Percentiles rank a stretch among this genome's conserved stretches.
Evolutionary conservation across 2,329 filamentous ascomycete species (phyloP).

Genomic region (Pyricularia pennisetigena): DNA sequence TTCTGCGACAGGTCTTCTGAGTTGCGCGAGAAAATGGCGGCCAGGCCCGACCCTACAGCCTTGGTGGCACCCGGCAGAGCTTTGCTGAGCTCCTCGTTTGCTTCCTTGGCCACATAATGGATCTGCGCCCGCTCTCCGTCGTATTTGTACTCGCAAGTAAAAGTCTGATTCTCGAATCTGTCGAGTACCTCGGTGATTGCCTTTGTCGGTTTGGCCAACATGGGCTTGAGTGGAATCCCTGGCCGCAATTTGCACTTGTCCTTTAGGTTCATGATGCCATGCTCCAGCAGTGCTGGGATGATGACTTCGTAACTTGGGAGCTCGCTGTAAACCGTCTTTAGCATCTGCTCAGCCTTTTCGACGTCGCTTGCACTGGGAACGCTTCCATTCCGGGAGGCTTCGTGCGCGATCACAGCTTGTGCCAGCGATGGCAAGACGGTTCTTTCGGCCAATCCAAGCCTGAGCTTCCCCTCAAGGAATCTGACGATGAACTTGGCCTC

Average conservation of each 20-base stretch:
- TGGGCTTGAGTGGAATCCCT: slow-evolving; percentile 91
- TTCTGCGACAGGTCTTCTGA: slow-evolving; percentile 96
- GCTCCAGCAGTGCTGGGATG: slow-evolving; percentile 76
- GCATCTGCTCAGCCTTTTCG: slow-evolving; percentile 70
- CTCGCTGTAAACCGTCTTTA: slow-evolving; percentile 92
- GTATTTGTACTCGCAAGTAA: slow-evolving; percentile 99
- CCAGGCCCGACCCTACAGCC: slow-evolving; percentile 62
- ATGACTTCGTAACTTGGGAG: slow-evolving; percentile 93
- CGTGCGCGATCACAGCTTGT: slow-evolving; percentile 79
- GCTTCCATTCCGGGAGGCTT: slow-evolving; percentile 61
- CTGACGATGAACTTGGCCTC: slow-evolving; percentile 92
- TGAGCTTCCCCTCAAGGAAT: slow-evolving; percentile 88
- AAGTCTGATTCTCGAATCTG: slow-evolving; percentile 88
- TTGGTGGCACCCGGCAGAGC: slow-evolving; percentile 49
- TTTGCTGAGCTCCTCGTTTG: slow-evolving; percentile 57
- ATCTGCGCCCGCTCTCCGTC: slow-evolving; percentile 98
- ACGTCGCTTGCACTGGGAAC: slow-evolving; percentile 66
- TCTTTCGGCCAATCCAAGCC: slow-evolving; percentile 83
- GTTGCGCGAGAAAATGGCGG: slow-evolving; percentile 93
- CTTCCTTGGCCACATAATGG: slow-evolving; percentile 83
- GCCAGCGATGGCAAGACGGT: slow-evolving; percentile 84
- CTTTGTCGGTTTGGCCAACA: slow-evolving; percentile 97
- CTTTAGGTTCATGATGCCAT: slow-evolving; percentile 74
- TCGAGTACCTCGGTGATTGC: slow-evolving; percentile 96
- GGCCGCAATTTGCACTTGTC: slow-evolving; percentile 87